Conservation (phyloP, 2,329 filamentous ascomycete genomes). For the Diaporthe velutina region DNA sequence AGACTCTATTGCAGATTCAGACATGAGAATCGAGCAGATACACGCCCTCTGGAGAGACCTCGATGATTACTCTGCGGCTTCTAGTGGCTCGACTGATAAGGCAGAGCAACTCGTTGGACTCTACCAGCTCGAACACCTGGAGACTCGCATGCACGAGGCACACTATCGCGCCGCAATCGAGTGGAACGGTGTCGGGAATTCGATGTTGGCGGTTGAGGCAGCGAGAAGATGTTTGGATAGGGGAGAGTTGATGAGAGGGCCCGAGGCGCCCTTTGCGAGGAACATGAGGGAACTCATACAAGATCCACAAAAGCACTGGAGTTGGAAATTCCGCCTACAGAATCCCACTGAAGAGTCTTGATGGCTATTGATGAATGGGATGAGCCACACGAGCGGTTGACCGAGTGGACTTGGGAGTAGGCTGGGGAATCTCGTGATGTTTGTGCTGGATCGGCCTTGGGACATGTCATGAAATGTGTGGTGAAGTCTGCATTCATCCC, state of each 20-base stretch:
- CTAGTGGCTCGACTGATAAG: background rate
- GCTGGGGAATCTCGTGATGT: background rate
- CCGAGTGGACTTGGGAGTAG: background rate
- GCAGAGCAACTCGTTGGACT: conserved; percentile 22
- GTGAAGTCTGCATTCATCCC: background rate
- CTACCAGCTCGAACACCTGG: conserved; percentile 22
- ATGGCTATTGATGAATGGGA: background rate
- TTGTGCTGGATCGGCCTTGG: background rate
- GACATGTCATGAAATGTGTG: background rate
- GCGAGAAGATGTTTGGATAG: conserved; percentile 5
- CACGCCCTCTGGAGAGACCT: conserved; percentile 25
- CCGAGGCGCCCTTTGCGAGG: conserved; percentile 9
- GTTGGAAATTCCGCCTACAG: conserved; percentile 6
- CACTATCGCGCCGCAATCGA: conserved; percentile 29
- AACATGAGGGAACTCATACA: conserved; percentile 28
- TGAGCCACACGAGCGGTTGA: too few species aligned
- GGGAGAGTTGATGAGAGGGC: conserved; percentile 27
- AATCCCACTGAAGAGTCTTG: background rate
- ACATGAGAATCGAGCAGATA: conserved; percentile 20
- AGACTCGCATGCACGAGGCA: conserved; percentile 31
- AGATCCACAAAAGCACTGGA: conserved; percentile 22
- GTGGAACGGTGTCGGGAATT: conserved; percentile 9
- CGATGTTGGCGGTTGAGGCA: background rate
- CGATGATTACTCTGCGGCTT: conserved; percentile 28
- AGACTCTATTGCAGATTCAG: background rate